Evolutionary conservation across 768 basidiomycete genomes (phyloP).

Genomic region (Dendrothele bispora): DNA sequence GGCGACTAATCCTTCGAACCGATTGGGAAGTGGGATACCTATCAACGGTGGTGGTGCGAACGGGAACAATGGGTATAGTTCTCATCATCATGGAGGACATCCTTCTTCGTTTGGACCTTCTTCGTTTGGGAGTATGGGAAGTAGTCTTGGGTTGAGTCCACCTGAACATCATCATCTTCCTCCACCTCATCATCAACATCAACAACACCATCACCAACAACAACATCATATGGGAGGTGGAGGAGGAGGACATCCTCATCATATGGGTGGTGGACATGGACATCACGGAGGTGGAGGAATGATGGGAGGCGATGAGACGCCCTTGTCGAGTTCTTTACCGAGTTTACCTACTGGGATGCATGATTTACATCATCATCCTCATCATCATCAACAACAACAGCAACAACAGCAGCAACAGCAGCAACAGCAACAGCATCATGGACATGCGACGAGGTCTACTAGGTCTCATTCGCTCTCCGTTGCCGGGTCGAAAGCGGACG

Average conservation of each 20-base stretch:
- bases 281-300: background rate
- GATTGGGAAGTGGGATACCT: background rate
- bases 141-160: background rate
- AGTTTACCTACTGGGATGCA: no score
- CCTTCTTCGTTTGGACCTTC: background rate
- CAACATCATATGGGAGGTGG: background rate
- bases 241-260: background rate
- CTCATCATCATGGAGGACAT: no score
- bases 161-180: background rate
- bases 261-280: background rate
- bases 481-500: no score
- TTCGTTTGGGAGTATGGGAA: no score
- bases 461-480: no score
- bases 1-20: background rate
- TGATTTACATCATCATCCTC: no score
- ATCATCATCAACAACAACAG: no score
- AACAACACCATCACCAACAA: slow-evolving; percentile 9
- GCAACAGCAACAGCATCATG: no score
- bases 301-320: background rate
- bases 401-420: no score
- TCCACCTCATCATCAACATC: slow-evolving; percentile 15
- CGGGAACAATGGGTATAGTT: background rate
- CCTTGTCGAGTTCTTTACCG: no score
- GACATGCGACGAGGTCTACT: no score
- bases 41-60: background rate